phyloP scores from a whole-genome alignment of 2,329 filamentous ascomycete genomes.

The Phialocephala subalpina region DNA sequence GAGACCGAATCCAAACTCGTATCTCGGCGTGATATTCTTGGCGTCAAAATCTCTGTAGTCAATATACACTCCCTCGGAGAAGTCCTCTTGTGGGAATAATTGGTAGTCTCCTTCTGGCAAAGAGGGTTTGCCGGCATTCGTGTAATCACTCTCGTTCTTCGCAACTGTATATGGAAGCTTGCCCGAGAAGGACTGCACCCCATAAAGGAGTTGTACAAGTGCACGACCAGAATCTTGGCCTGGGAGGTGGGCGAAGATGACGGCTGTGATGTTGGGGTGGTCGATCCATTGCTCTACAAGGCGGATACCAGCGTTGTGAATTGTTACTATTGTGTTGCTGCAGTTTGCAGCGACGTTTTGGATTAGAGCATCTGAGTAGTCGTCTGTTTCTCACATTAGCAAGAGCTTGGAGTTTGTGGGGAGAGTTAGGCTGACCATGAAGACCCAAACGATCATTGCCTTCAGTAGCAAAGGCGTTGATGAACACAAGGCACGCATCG shows the following conservation, averaged over 20 bases:
- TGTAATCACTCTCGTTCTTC: conserved; percentile 60
- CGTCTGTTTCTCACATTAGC: conserved; percentile 52
- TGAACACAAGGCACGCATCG: conserved; percentile 74
- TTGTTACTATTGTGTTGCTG: conserved; percentile 67
- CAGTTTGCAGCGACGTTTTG: conserved; percentile 59
- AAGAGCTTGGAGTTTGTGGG: conserved; percentile 55
- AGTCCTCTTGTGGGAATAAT: conserved; percentile 49
- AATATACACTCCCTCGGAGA: conserved; percentile 56
- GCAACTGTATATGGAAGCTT: conserved; percentile 84
- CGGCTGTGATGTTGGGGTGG: conserved; percentile 66
- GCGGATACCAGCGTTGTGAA: conserved; percentile 68
- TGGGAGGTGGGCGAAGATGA: conserved; percentile 66
- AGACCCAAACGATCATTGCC: conserved; percentile 69
- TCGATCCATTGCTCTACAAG: conserved; percentile 66
- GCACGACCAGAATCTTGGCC: conserved; percentile 69
- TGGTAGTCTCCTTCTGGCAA: conserved; percentile 40
- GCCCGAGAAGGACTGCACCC: conserved; percentile 76
- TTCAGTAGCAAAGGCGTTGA: conserved; percentile 76
- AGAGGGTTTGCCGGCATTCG: conserved; percentile 54
- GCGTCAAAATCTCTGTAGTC: conserved; percentile 59
- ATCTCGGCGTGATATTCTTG: conserved; percentile 44
- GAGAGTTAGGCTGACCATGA: conserved; percentile 38
- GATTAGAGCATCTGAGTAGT: conserved; percentile 62
- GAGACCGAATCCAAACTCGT: conserved; percentile 55
- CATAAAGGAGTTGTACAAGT: conserved; percentile 71